Evolutionary conservation across 1,284 basidiomycete species (phyloP), one percentile per base, ranked within the genome.

Genomic region (Xerocomus amazonicus): DNA sequence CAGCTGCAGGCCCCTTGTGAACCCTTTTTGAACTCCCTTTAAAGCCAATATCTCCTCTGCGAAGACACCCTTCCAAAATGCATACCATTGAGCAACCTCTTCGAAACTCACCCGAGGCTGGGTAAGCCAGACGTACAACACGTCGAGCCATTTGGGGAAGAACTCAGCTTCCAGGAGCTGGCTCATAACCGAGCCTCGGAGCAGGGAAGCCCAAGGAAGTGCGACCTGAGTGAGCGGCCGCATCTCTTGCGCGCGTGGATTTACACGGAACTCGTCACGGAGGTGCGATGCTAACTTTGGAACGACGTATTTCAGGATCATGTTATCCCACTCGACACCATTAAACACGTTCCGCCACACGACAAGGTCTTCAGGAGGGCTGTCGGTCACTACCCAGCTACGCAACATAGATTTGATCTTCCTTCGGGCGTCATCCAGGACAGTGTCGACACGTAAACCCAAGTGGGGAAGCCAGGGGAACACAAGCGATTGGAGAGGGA

Each of bases 391-490:
- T 17, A 65, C 75, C 92, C 93, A 97, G n/a, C 71, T 70, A 47
- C 92, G 80, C 50, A 99, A 72, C 45, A 90, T 70, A 45, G 78
- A 79, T 65, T 90, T 87, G 46, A 99, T 74, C 62, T 95, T 90
- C 54, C 94, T 76, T 61, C 86, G 85, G 5, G 92, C 89, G 53
- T 96, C 92, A 13, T 83, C 86, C 9, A 99, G 69, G 7, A 97
- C 72, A 12, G 84, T 83, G 50, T 92, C 88, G 54, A 92, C 71
- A 40, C 92, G 74, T 17, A 89, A 70, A 1, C 90, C 92, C 5
- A 97, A 76, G 58, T 92, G 79, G 1, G 93, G 90, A 41, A 99
- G 70, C 97, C 97, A 99, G 3, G 97, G 97, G 68, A 99, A 97
- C 0, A 99, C 81, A 33, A 99, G 78, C 1, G 80, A 76, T 47